These are phyloP conservation scores for Amanita pallidorosea DNA, from an alignment of 768 basidiomycete genomes.

Conservation along the genomic window DNA sequence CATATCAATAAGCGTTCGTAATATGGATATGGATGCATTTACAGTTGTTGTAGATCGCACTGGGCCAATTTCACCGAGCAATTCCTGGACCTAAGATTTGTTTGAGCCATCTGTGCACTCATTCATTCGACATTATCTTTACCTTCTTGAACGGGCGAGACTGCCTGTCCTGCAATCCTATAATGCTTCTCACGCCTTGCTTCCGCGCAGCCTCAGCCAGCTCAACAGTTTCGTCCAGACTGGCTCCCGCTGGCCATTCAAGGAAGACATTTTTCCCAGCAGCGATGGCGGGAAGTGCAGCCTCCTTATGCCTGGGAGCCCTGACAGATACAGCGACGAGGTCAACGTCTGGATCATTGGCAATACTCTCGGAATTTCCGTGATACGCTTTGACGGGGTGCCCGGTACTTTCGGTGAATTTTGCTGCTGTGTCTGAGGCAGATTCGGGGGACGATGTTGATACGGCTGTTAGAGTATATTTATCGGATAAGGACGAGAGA, in stretches of 20 bases:
- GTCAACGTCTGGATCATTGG: conserved; percentile 25
- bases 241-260: conserved; percentile 28
- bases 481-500: conserved; percentile 9
- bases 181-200: conserved; percentile 19
- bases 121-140: background rate
- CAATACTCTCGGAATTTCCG: conserved; percentile 19
- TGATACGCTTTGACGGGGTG: conserved; percentile 22
- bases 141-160: conserved; percentile 20
- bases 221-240: conserved; percentile 19
- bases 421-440: conserved; percentile 18
- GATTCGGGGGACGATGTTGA: conserved; percentile 21
- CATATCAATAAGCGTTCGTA: background rate
- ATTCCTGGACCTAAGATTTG: background rate
- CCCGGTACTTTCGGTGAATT: conserved; percentile 16
- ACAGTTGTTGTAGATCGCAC: background rate
- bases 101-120: too few relatives aligned
- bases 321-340: conserved; percentile 25
- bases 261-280: conserved; percentile 28
- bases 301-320: conserved; percentile 17
- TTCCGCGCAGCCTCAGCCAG: conserved; percentile 20
- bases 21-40: background rate
- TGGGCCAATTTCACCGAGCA: background rate
- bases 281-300: conserved; percentile 20
- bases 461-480: conserved; percentile 22
- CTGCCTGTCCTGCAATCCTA: conserved; percentile 25